Conservation (phyloP, 2,329 filamentous ascomycete species). For the Cercospora sojina region DNA sequence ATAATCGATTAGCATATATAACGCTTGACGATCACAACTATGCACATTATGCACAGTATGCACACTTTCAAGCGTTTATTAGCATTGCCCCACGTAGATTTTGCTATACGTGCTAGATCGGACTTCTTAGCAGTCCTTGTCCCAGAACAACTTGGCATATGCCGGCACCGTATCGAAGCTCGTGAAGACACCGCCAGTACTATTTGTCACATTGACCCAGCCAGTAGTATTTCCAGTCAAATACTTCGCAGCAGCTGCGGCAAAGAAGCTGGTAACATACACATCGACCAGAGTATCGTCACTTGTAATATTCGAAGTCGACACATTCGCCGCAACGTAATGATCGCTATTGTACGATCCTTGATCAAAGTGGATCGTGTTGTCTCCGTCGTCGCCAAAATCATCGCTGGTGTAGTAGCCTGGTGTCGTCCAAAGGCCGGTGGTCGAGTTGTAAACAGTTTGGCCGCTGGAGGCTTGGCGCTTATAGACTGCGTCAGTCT, state of each 20-base stretch:
- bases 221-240: conserved; percentile 22
- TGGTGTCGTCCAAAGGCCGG: conserved; percentile 36
- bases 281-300: conserved; percentile 26
- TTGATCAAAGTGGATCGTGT: conserved; percentile 49
- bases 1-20: neutral
- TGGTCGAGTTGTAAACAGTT: conserved; percentile 18
- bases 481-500: conserved; percentile 31
- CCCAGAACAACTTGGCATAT: conserved; percentile 24
- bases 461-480: conserved; percentile 14
- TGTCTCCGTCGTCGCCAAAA: conserved; percentile 58
- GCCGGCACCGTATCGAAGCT: conserved; percentile 24
- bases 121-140: conserved; percentile 21
- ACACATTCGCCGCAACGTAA: conserved; percentile 26
- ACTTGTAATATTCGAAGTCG: conserved; percentile 22
- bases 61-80: neutral
- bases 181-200: conserved; percentile 21
- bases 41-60: neutral
- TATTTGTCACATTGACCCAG: conserved; percentile 26
- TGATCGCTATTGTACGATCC: conserved; percentile 19
- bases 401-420: conserved; percentile 59
- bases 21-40: neutral
- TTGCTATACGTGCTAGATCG: neutral
- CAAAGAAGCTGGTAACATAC: conserved; percentile 25
- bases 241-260: conserved; percentile 22
- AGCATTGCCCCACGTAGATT: neutral